Conservation (phyloP, 148 eudicot genomes). For the Suaeda aralocaspica region DNA sequence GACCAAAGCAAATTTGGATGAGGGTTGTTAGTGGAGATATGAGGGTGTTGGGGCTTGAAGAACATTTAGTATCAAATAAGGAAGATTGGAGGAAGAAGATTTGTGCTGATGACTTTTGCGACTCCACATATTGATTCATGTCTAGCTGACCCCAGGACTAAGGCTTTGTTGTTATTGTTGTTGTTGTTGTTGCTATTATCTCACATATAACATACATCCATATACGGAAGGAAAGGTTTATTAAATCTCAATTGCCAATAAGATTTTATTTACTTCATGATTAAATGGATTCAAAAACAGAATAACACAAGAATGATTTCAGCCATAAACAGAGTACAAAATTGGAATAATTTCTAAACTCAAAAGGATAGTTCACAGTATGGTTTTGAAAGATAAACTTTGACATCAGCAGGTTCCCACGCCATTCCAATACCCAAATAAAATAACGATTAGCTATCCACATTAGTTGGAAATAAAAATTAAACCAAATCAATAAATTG, state of each 20-base stretch:
- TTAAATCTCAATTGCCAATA: background rate
- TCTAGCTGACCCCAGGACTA: too few species aligned
- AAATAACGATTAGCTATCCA: background rate
- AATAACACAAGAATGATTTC: background rate
- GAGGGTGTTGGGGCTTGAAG: too few species aligned
- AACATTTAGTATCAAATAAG: too few species aligned
- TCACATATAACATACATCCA: background rate
- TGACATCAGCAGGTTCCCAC: too few species aligned
- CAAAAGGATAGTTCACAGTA: background rate
- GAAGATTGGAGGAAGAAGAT: too few species aligned
- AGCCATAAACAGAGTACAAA: background rate
- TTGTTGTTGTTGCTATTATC: too few species aligned
- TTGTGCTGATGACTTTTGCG: too few species aligned
- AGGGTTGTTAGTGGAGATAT: too few species aligned
- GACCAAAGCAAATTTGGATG: too few species aligned
- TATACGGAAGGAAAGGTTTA: background rate
- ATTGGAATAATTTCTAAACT: background rate
- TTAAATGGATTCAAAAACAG: background rate
- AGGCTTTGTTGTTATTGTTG: too few species aligned
- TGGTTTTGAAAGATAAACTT: background rate
- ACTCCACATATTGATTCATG: too few species aligned
- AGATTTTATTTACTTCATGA: background rate
- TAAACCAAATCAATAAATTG: background rate
- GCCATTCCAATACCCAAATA: background rate
- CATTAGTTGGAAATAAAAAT: background rate